Conservation (phyloP, 2,329 filamentous ascomycete genomes). For the Rutstroemia sp. region DNA sequence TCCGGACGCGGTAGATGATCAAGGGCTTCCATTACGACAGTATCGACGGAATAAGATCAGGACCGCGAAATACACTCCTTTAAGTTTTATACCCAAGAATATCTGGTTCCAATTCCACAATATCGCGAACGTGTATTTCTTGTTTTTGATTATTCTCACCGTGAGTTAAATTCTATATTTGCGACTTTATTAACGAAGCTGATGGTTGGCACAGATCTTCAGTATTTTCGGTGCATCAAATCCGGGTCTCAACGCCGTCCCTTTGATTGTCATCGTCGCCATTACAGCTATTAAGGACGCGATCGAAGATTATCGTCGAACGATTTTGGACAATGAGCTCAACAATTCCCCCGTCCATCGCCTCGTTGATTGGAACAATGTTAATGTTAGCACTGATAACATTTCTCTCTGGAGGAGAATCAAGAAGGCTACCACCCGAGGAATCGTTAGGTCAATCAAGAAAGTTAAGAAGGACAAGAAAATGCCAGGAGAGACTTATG, state of each 20-base stretch:
- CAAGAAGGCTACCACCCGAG: conserved; percentile 70
- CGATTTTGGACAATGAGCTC: conserved; percentile 81
- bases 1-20: conserved; percentile 65
- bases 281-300: conserved; percentile 92
- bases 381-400: conserved; percentile 84
- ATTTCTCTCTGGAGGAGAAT: conserved; percentile 78
- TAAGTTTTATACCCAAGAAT: conserved; percentile 95
- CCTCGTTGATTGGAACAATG: conserved; percentile 81
- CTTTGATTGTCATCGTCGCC: conserved; percentile 83
- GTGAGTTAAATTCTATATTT: conserved; percentile 49
- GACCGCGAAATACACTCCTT: conserved; percentile 92
- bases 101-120: conserved; percentile 98
- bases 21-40: conserved; percentile 61
- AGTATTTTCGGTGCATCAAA: conserved; percentile 90
- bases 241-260: conserved; percentile 82
- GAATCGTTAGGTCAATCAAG: conserved; percentile 33
- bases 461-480: conserved; percentile 44
- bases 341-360: conserved; percentile 96
- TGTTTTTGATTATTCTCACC: conserved; percentile 88
- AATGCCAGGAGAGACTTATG: conserved; percentile 19
- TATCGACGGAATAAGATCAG: conserved; percentile 94
- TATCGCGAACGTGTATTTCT: conserved; percentile 96
- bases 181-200: conserved; percentile 13
- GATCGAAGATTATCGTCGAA: conserved; percentile 90
- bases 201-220: conserved; percentile 62